A percentile compares a stretch with the other conserved stretches of the same genome.
These are phyloP conservation scores for Rhizoclosmatium sp. DNA, from an alignment of 192 early-diverging fungal genomes.

Conservation along the genomic window DNA sequence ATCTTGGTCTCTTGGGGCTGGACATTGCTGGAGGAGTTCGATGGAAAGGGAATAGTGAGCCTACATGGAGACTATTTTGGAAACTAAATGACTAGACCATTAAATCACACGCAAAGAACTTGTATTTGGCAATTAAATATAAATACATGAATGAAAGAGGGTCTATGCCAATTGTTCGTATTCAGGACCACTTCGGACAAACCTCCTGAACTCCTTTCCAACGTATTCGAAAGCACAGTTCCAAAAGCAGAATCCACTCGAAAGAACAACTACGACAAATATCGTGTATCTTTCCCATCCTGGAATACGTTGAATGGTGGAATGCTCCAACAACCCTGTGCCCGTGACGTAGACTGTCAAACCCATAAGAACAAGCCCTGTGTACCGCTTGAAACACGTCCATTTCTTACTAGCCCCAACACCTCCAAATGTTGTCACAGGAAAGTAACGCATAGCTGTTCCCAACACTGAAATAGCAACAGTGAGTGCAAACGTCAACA, in stretches of 20 bases:
- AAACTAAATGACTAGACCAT: no score
- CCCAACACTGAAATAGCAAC: not conserved
- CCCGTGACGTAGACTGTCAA: not conserved
- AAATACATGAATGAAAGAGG: no score
- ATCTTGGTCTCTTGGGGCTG: no score
- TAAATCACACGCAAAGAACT: no score
- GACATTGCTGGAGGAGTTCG: no score
- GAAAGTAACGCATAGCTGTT: not conserved
- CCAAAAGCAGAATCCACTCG: constrained; percentile 7
- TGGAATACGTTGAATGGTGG: not conserved
- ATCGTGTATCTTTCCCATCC: not conserved
- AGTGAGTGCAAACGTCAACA: constrained; percentile 15
- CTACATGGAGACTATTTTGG: no score
- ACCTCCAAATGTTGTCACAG: constrained; percentile 7
- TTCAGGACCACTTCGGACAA: not conserved
- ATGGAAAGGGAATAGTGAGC: no score
- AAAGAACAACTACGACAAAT: not conserved
- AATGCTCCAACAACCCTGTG: not conserved
- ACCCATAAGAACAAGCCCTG: not conserved
- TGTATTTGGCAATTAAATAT: no score
- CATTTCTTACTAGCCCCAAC: not conserved
- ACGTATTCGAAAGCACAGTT: constrained; percentile 4
- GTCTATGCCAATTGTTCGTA: not conserved
- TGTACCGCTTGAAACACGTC: not conserved
- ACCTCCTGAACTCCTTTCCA: not conserved